These are phyloP conservation scores for Monosporozyma yasuniensis DNA, from an alignment of 805 yeast species.

Conservation along the genomic window DNA sequence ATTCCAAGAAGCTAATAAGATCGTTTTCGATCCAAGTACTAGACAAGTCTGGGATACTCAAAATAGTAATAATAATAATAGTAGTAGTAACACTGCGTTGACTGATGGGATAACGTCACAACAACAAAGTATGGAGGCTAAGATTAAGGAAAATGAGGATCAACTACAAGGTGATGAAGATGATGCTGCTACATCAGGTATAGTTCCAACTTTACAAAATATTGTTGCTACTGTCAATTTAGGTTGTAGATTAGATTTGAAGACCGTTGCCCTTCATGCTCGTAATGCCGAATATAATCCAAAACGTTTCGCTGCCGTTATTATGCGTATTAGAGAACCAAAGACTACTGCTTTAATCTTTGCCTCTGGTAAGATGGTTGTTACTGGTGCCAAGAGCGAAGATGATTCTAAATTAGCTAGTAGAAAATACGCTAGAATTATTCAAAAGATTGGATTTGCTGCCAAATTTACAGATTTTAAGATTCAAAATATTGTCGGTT, in stretches of 20 bases:
- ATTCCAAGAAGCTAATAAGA: slow-evolving; percentile 29
- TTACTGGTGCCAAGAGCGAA: slow-evolving; percentile 97
- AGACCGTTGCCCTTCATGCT: slow-evolving; percentile 95
- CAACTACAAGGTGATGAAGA: slow-evolving; percentile 31
- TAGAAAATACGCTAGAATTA: slow-evolving; percentile 94
- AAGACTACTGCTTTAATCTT: slow-evolving; percentile 95
- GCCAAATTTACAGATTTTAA: slow-evolving; percentile 97
- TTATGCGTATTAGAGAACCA: slow-evolving; percentile 98
- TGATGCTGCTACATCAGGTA: slow-evolving; percentile 81
- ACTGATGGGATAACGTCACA: background rate
- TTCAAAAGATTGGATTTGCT: slow-evolving; percentile 93
- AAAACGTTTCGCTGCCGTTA: slow-evolving; percentile 97
- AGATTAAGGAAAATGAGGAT: slow-evolving; percentile 1
- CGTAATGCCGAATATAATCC: slow-evolving; percentile 99
- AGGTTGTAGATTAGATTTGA: slow-evolving; percentile 91
- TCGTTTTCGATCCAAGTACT: slow-evolving; percentile 30
- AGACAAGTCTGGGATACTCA: slow-evolving; percentile 32
- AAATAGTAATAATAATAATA: slow-evolving; percentile 8
- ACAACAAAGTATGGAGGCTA: background rate
- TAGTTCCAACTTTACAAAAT: slow-evolving; percentile 87
- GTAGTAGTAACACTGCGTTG: background rate
- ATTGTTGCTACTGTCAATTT: slow-evolving; percentile 96
- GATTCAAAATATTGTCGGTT: slow-evolving; percentile 95
- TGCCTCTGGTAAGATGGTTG: slow-evolving; percentile 99
- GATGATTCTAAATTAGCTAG: slow-evolving; percentile 98